Evolutionary conservation across 805 yeast species (phyloP).

Genomic region (Danielia oregonensis): DNA sequence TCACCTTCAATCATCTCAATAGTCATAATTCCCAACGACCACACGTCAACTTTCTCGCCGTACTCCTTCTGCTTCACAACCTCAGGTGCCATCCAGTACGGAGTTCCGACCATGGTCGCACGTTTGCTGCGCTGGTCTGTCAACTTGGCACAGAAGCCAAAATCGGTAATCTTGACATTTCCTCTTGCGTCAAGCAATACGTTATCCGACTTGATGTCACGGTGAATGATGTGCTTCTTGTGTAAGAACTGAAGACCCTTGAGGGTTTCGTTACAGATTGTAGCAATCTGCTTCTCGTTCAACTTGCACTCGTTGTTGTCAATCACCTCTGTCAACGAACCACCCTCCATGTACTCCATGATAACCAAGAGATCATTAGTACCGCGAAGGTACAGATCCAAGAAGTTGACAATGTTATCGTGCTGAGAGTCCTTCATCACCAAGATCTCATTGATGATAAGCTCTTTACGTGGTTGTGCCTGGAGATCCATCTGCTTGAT

Average conservation of each 20-base stretch:
- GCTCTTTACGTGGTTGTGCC: slow-evolving; percentile 89
- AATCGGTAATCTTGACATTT: slow-evolving; percentile 44
- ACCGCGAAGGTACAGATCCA: slow-evolving; percentile 84
- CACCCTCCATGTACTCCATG: slow-evolving; percentile 99
- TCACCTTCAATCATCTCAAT: slow-evolving; percentile 86
- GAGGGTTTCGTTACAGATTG: slow-evolving; percentile 85
- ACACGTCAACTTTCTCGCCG: slow-evolving; percentile 77
- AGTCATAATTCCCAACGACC: slow-evolving; percentile 84
- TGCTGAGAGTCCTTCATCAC: slow-evolving; percentile 97
- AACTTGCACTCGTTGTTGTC: slow-evolving; percentile 73
- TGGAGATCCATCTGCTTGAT: slow-evolving; percentile 93
- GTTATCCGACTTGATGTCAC: slow-evolving; percentile 45
- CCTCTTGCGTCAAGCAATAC: slow-evolving; percentile 42
- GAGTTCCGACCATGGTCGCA: slow-evolving; percentile 86
- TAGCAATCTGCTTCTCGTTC: slow-evolving; percentile 85
- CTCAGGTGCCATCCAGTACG: slow-evolving; percentile 91
- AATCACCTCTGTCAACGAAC: slow-evolving; percentile 92
- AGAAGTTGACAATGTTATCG: slow-evolving; percentile 88
- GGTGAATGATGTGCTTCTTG: slow-evolving; percentile 84
- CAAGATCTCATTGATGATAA: slow-evolving; percentile 90
- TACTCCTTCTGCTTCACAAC: slow-evolving; percentile 77
- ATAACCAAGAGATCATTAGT: slow-evolving; percentile 92
- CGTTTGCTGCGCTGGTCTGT: slow-evolving; percentile 70
- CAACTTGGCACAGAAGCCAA: slow-evolving; percentile 59
- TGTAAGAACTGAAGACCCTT: slow-evolving; percentile 91